Evolutionary conservation across 768 basidiomycete genomes (phyloP).

Genomic region (Pulveroboletus sp.): DNA sequence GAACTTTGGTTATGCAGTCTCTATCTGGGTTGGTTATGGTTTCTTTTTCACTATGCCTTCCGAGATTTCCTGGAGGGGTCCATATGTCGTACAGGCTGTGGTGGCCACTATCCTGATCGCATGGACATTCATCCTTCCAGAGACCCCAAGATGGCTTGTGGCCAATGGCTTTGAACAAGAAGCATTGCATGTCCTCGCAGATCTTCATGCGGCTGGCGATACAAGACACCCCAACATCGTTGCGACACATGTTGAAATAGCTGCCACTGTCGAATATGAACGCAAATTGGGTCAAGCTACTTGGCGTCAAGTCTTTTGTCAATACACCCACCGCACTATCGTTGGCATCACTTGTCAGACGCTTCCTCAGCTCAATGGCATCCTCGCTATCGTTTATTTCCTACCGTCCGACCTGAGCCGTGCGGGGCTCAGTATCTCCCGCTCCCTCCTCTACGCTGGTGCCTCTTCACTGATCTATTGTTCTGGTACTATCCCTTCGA

Average conservation of each 20-base stretch:
- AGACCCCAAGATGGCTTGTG: slow-evolving; percentile 55
- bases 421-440: slow-evolving; percentile 44
- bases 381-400: slow-evolving; percentile 58
- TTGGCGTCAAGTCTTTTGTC: slow-evolving; percentile 49
- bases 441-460: slow-evolving; percentile 45
- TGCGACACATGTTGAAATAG: slow-evolving; percentile 44
- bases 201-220: slow-evolving; percentile 53
- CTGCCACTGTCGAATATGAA: slow-evolving; percentile 38
- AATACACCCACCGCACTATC: slow-evolving; percentile 46
- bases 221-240: slow-evolving; percentile 39
- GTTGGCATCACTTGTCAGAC: slow-evolving; percentile 56
- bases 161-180: slow-evolving; percentile 51
- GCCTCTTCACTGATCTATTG: slow-evolving; percentile 48
- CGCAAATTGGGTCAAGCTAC: slow-evolving; percentile 38
- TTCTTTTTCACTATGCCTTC: slow-evolving; percentile 47
- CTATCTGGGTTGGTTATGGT: slow-evolving; percentile 48
- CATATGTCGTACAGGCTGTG: slow-evolving; percentile 51
- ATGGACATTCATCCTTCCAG: slow-evolving; percentile 49
- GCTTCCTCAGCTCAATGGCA: slow-evolving; percentile 55
- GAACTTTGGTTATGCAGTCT: slow-evolving; percentile 48
- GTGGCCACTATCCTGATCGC: slow-evolving; percentile 45
- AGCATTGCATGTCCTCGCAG: slow-evolving; percentile 50
- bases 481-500: slow-evolving; percentile 50
- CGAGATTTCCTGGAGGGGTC: slow-evolving; percentile 55
- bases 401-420: slow-evolving; percentile 51